Base-by-base conservation (phyloP, 495 filamentous ascomycete species). In the Talaromyces nanjingensis region DNA sequence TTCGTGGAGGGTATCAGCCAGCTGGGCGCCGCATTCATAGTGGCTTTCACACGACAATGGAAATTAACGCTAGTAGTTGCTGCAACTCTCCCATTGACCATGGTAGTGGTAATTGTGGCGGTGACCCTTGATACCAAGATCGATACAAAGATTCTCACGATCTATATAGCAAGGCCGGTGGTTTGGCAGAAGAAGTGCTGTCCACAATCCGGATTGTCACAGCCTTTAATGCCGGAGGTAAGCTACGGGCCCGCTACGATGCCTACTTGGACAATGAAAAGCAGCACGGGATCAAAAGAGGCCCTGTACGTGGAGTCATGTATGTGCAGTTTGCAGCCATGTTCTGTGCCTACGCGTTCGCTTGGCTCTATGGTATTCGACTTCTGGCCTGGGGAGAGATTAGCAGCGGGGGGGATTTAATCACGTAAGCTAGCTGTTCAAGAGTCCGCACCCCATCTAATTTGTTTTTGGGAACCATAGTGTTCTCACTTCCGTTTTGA, bases 91-190 rank as follows among this genome's bases (percentile, higher is more conserved):
- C 47, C 47, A 7, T n/a, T 52, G 16, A 18, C 20, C 2, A n/a
- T 52, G 47, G 57, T 73, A n/a, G 67, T 72, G 24, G 65, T 68
- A 7, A 69, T 78, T 31, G 33, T 70, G 7, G 14, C 66, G 9
- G 33, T 37, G 11, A 37, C 9, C 3, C 33, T 37, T 12, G 33
- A 47, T 53, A 25, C 62, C 24, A 63, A 54, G 33, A 58, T 54
- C 5, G 53, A 34, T n/a, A 12, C 16, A 6, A 47, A 61, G 37
- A 33, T 33, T 14, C 39, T 61, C 6, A 12, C 18, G 6, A 22
- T 42, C 56, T 55, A 27, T 55, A 27, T 67, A 89, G 87, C 12
- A 73, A 83, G 22, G 90, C 89, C 0, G 59, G 58, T 12, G 20
- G 53, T 6, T 64, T 67, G 60, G 67, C 66, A 14, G 69, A 73